Base-by-base conservation (phyloP, 2,329 filamentous ascomycete species). In the Chaetothyriales sp. region DNA sequence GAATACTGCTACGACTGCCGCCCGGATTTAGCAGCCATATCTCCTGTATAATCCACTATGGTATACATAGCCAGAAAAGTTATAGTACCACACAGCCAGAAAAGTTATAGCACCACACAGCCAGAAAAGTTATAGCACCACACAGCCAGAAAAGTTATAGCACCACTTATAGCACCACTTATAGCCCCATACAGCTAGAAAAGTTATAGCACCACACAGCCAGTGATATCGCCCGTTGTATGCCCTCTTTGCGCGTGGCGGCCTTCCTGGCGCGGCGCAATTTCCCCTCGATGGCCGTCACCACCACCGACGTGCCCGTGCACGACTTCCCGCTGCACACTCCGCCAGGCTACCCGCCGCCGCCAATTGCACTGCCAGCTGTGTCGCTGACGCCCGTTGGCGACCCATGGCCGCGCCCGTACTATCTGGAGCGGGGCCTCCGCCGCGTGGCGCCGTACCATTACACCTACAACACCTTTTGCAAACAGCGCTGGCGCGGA, bases 391-490 rank as follows among this genome's bases (percentile, higher is more conserved):
- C 57, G 43, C 62, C 55, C 43, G 56, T 55, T n/a, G 52, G 57
- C 22, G 60, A 59, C 63, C 78, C 78, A 1, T 81, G 77, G 75
- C 77, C 78, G 46, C 71, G 73, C 52, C 89, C 88, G 0, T 97
- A 95, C 69, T 85, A 84, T 62, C 74, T 95, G 56, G 84, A 95
- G 61, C 83, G 84, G 60, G 89, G 86, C 7, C 72, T 98, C 56
- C 83, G 89, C 48, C 82, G 88, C 57, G 84, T 95, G 29, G 77
- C 76, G 44, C 90, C 90, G 2, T 97, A 98, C 65, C 81, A 92
- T 66, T 95, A 77, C 67, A 95, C 89, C 2, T 95, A 95, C 74
- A 94, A 95, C 65, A 95, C 90, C 0, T 88, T 81, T 70, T 92
- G 86, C 73, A 98, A 97, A 70, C 78, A 95, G 70, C 77, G 92